Evolutionary conservation across 495 filamentous ascomycete genomes (phyloP), one percentile per base, ranked within the genome.

Genomic region (Penicillium subrubescens): DNA sequence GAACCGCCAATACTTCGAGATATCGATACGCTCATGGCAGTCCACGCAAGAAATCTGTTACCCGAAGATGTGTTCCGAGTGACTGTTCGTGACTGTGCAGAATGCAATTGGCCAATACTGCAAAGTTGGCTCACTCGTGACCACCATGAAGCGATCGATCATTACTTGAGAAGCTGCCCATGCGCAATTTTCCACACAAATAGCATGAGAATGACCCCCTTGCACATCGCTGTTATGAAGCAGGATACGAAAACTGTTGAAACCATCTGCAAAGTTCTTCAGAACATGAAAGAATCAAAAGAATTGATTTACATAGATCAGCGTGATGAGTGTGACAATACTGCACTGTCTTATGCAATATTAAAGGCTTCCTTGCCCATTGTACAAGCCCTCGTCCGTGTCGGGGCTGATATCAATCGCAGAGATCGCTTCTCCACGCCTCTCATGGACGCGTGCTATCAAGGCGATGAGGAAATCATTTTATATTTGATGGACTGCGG

Each of bases 221-320:
- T 55, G n/a, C n/a, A 55, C 23, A 35, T 55, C 27, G 52, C 52
- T 55, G 52, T 35, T 35, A n/a, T 55, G 52, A 55, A 15, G 27
- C 48, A 55, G 33, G 52, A 55, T 55, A 55, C 29, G 52, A 35
- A 33, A 21, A 25, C n/a, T 55, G 52, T 55, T n/a, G 52, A 55
- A 35, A 35, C 12, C 0, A 55, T 55, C 5, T 3, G 3, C 8
- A 55, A 8, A 5, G 23, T 35, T 35, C 52, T 35, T 55, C 52
- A 33, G 33, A 12, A 55, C 52, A 55, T 5, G 12, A 5, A 55
- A 35, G 29, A 55, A 35, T 55, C 52, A n/a, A 4, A 55, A 35
- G n/a, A 21, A 55, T 21, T 35, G 12, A 35, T 55, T 12, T 35
- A 55, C 17, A 55, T 55, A 55, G 33, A 55, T 55, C 52, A 55